Evolutionary conservation across 257 asterid genomes (phyloP).

Genomic region (Salvia splendens): DNA sequence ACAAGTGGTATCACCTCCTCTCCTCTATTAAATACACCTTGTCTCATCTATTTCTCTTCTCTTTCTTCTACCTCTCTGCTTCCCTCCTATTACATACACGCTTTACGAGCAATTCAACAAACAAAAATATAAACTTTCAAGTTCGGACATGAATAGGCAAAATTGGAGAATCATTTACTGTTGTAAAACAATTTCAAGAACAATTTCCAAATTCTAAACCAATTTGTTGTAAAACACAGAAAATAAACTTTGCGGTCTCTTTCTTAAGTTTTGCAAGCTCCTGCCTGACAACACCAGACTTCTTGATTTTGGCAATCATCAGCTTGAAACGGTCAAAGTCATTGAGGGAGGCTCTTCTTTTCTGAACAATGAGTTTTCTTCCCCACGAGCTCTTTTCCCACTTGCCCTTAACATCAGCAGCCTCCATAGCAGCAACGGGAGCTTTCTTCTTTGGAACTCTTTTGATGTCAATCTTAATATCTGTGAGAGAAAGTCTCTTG

Average conservation of each 20-base stretch:
- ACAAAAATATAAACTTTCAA: neutral
- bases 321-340: slow-evolving; percentile 89
- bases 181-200: slow-evolving; percentile 27
- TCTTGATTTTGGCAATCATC: slow-evolving; percentile 92
- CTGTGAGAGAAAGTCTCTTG: slow-evolving; percentile 88
- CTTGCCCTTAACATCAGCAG: slow-evolving; percentile 87
- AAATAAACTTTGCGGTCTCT: slow-evolving; percentile 33
- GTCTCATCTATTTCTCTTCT: too few relatives aligned
- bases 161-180: slow-evolving; percentile 24
- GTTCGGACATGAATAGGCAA: slow-evolving; percentile 20
- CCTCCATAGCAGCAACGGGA: slow-evolving; percentile 93
- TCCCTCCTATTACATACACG: too few relatives aligned
- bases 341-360: slow-evolving; percentile 72
- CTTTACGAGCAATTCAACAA: neutral
- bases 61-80: too few relatives aligned
- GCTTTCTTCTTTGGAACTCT: slow-evolving; percentile 81
- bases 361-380: slow-evolving; percentile 89
- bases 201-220: slow-evolving; percentile 15
- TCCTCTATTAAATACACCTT: too few relatives aligned
- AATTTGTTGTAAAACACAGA: neutral
- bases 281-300: slow-evolving; percentile 78
- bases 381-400: slow-evolving; percentile 98
- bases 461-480: slow-evolving; percentile 81
- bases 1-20: too few relatives aligned
- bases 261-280: slow-evolving; percentile 85